phyloP scores from a whole-genome alignment of 331 rosid genomes.

The Ulmus americana region DNA sequence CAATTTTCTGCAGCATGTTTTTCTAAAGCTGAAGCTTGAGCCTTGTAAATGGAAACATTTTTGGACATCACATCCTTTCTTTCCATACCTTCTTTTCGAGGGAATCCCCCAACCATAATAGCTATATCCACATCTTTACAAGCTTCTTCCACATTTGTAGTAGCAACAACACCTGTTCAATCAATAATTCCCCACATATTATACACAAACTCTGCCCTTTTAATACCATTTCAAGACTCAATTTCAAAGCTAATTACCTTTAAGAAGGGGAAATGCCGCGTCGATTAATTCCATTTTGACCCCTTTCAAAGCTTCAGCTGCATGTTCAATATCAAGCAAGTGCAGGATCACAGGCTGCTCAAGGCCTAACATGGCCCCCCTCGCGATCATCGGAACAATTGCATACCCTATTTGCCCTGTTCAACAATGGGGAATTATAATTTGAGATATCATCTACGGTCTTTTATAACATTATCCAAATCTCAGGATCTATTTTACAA shows the following conservation, averaged over 20 bases:
- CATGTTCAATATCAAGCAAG: conserved; percentile 62
- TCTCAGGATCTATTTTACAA: no score
- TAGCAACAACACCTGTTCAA: conserved; percentile 54
- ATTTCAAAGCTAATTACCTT: conserved; percentile 30
- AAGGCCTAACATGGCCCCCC: conserved; percentile 65
- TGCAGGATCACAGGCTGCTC: conserved; percentile 70
- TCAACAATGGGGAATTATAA: background rate
- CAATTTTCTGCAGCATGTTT: conserved; percentile 61
- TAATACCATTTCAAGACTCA: background rate
- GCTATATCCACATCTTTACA: conserved; percentile 63
- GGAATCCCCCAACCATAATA: conserved; percentile 66
- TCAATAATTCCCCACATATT: background rate
- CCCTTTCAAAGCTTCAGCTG: conserved; percentile 53
- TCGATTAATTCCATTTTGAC: conserved; percentile 65
- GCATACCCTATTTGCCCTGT: conserved; percentile 85
- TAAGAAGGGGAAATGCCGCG: conserved; percentile 76
- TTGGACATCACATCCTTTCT: conserved; percentile 71
- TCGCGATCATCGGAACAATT: conserved; percentile 68
- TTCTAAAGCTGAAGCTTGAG: conserved; percentile 69
- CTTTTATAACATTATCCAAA: no score
- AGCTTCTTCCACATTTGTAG: conserved; percentile 65
- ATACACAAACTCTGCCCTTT: background rate
- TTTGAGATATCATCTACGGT: no score
- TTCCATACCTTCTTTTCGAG: conserved; percentile 73
- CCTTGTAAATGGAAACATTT: conserved; percentile 68